Conservation (phyloP, 78 protist species). For the Anaeramoeba flamelloides region DNA sequence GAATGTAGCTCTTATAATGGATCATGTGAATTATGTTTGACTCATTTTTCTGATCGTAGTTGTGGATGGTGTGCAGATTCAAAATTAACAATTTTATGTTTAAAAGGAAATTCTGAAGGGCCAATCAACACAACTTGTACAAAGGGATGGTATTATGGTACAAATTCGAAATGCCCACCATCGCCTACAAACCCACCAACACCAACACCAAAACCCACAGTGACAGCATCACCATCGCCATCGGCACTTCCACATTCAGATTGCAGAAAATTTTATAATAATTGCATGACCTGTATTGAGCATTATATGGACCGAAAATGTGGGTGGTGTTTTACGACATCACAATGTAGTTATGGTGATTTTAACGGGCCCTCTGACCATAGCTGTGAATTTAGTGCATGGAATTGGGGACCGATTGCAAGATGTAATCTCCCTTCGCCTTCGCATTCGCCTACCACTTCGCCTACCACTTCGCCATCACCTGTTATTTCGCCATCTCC, state of each 20-base stretch:
- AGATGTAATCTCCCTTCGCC: too few species aligned
- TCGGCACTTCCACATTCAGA: background rate
- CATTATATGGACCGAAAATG: background rate
- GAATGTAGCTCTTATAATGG: background rate
- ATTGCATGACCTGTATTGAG: background rate
- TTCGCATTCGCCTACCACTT: too few species aligned
- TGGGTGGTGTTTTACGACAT: background rate
- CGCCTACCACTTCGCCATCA: too few species aligned
- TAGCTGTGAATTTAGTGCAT: too few species aligned
- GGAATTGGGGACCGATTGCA: too few species aligned
- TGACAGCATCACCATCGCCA: background rate
- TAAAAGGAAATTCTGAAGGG: background rate
- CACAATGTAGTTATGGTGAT: background rate
- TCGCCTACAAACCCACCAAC: background rate
- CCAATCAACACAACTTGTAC: background rate
- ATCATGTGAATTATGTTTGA: background rate
- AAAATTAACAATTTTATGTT: background rate
- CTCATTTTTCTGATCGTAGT: background rate
- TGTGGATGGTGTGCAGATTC: background rate
- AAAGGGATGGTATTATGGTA: background rate
- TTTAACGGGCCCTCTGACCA: too few species aligned
- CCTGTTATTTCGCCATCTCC: too few species aligned
- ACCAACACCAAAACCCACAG: background rate
- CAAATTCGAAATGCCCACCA: background rate
- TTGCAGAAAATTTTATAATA: background rate